phyloP scores from a whole-genome alignment of 1,139 yeast genomes.

The Magnusiomyces magnusii region DNA sequence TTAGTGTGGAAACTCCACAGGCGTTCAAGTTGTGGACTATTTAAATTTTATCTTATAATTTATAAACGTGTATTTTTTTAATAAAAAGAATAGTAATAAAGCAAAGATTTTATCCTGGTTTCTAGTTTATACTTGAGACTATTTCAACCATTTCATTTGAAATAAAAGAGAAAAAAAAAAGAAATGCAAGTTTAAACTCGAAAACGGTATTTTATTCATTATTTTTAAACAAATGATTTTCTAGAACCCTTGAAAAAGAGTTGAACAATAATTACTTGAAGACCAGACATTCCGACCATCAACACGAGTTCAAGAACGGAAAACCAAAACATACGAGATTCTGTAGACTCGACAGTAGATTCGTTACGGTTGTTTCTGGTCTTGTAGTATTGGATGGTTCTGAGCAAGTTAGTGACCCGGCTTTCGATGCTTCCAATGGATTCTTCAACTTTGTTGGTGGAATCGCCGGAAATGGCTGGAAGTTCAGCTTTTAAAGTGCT shows the following conservation, averaged over 20 bases:
- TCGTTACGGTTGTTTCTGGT: slow-evolving; percentile 92
- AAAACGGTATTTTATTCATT: no score
- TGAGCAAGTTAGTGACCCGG: slow-evolving; percentile 57
- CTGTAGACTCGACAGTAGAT: slow-evolving; percentile 84
- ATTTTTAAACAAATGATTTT: not conserved
- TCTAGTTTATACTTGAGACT: no score
- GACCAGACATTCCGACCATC: slow-evolving; percentile 78
- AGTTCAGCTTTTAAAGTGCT: slow-evolving; percentile 15
- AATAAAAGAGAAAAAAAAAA: no score
- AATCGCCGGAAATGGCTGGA: slow-evolving; percentile 12
- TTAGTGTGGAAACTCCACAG: slow-evolving; percentile 73
- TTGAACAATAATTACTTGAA: slow-evolving; percentile 80
- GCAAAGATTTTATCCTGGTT: no score
- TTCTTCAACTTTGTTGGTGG: slow-evolving; percentile 28
- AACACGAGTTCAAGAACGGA: slow-evolving; percentile 72
- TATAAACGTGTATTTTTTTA: no score
- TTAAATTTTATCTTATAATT: no score
- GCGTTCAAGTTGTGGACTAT: slow-evolving; percentile 80
- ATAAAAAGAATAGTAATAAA: no score
- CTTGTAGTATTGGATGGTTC: slow-evolving; percentile 71
- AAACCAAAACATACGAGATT: slow-evolving; percentile 77
- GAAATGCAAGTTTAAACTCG: no score
- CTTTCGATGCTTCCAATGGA: slow-evolving; percentile 55
- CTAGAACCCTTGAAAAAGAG: slow-evolving; percentile 64
- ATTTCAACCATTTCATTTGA: no score